Evolutionary conservation across 306 rosid species (phyloP), one percentile per base, ranked within the genome.

Genomic region (Delonix regia): DNA sequence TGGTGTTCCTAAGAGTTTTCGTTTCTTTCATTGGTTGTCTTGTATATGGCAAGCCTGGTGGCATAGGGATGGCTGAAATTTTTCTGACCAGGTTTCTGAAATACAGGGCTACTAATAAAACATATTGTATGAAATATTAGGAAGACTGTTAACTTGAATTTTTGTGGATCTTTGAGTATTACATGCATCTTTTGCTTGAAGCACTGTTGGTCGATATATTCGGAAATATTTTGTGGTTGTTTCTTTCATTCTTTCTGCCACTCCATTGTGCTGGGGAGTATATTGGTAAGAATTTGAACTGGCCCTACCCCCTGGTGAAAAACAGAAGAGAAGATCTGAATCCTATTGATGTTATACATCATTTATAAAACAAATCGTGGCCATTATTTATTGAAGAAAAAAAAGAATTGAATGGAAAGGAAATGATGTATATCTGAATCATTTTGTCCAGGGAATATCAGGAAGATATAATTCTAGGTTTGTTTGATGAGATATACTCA

Each of bases 401-500:
- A 48, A 60, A 30, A 36, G 52, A 68, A 55, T 39, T 73, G 36
- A 78, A 39, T 48, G 48, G 41, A 53, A 53, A 69, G 30, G 49
- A 56, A 27, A 39, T 14, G 4, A 60, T 22, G 51, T 52, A 68
- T 68, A 70, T 49, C 79, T 49, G 60, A 72, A 82, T 18, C 48
- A 65, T 65, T 77, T 64, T 71, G 66, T n/a, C 28, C 25, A 24
- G 73, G 48, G 49, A 34, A 68, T 44, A 60, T 30, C 74, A 14
- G 53, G 74, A 60, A 69, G 28, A 51, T 61, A 39, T 67, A 39
- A 74, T 18, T 74, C 56, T 44, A 24, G 66, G 51, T 53, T 73
- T 74, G 30, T 45, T 69, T 64, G 71, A 41, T 33, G 64, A 51
- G 69, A 33, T 68, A 52, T 69, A 74, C 45, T 53, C 71, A 34